Base-by-base conservation (phyloP, 2,329 filamentous ascomycete genomes). In the Colletotrichum sp. region DNA sequence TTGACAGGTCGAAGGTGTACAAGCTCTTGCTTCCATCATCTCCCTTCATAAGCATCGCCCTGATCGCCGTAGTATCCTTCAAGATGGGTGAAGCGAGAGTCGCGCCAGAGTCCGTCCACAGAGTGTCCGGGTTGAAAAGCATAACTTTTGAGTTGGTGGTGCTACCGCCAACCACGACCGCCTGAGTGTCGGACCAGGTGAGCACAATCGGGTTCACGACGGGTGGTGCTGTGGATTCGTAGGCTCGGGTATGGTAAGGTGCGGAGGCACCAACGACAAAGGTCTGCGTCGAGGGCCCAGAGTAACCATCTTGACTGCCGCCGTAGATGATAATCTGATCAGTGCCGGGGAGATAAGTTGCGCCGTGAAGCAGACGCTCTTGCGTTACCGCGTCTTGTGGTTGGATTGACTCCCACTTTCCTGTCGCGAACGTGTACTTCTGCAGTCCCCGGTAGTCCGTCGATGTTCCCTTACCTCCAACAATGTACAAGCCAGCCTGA, bases 261-360 rank as follows among this genome's bases (percentile, higher is more conserved):
- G 90, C 85, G 7, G 88, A 88, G 1, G 93, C 92, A 4, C 89
- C 87, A 74, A 98, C 92, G 21, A 93, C 89, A 80, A 96, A 98
- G 0, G 95, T 96, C 79, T 95, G 90, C 3, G 93, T 91, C 1
- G 94, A 96, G 1, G 90, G 86, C 8, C 86, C 84, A 10, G 86
- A 83, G 39, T 85, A 86, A 30, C 91, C 91, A 79, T 93, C 90
- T 79, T 93, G 92, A 18, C 90, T 92, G 61, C 96, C 96, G 36
- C 93, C 94, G 82, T 96, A 98, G 30, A 98, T 89, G 28, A 98
- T 85, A 71, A 99, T 94, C 6, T 92, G 90, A 71, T 95, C 90
- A 18, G 92, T 90, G 26, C 90, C 89, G 77, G 92, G 90, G 70
- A 99, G 87, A 82, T 96, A 98, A 21, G 91, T 90, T 15, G 94